phyloP scores from a whole-genome alignment of 78 protist genomes.

The Mastigamoeba balamuthi region DNA sequence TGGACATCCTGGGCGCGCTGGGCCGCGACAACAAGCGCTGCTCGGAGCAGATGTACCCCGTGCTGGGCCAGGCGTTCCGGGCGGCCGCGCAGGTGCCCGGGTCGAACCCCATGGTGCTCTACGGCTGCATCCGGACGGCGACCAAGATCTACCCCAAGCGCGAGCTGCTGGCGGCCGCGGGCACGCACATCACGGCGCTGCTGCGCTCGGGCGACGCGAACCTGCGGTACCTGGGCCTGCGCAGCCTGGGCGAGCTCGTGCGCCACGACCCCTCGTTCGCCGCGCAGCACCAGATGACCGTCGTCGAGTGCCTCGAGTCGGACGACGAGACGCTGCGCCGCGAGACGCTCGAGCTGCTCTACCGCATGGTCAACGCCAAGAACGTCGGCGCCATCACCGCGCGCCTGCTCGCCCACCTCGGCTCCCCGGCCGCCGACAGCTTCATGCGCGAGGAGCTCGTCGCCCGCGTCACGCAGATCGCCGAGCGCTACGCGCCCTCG shows the following conservation, averaged over 20 bases:
- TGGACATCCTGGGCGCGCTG: slow-evolving; percentile 64
- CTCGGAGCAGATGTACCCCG: slow-evolving; percentile 49
- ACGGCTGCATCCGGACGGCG: slow-evolving; percentile 73
- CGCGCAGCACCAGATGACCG: slow-evolving; percentile 64
- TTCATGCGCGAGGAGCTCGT: slow-evolving; percentile 47
- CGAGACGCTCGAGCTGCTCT: slow-evolving; percentile 76
- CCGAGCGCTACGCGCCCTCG: slow-evolving; percentile 57
- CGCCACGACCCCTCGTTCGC: slow-evolving; percentile 67
- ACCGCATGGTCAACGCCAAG: slow-evolving; percentile 67
- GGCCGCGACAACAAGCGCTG: slow-evolving; percentile 28
- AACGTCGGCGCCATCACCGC: slow-evolving; percentile 65
- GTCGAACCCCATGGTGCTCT: slow-evolving; percentile 78
- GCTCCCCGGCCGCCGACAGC: slow-evolving; percentile 31
- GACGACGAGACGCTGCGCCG: slow-evolving; percentile 64
- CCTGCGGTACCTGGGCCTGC: slow-evolving; percentile 82
- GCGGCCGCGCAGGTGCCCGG: slow-evolving; percentile 65
- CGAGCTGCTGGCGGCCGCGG: slow-evolving; percentile 40
- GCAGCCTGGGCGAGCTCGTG: slow-evolving; percentile 22
- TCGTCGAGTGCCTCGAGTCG: slow-evolving; percentile 86
- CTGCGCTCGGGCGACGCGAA: slow-evolving; percentile 58
- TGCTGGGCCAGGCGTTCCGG: slow-evolving; percentile 5
- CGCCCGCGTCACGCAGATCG: slow-evolving; percentile 36
- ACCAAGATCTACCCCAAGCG: slow-evolving; percentile 71
- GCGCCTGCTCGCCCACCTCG: slow-evolving; percentile 28
- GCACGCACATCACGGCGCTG: slow-evolving; percentile 57